phyloP scores from a whole-genome alignment of 176 grass and related monocot species.

The Aegilops bicornis region DNA sequence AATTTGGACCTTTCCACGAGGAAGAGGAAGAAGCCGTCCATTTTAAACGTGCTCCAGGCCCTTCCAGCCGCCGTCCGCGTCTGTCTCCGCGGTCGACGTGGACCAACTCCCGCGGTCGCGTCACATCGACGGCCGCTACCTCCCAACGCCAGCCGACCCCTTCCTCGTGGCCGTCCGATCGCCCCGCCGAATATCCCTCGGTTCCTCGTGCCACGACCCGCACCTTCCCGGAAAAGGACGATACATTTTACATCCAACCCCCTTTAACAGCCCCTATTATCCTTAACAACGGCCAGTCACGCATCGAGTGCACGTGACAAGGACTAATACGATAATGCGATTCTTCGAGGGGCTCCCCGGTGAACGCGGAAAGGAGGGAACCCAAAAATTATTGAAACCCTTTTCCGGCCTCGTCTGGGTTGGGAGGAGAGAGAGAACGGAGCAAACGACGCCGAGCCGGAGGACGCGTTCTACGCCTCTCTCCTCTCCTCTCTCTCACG shows the following conservation, averaged over 20 bases:
- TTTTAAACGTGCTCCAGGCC: slow-evolving; percentile 31
- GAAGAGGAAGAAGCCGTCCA: background rate
- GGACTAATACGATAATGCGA: fast-evolving
- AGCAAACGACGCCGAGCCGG: background rate
- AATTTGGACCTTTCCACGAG: background rate
- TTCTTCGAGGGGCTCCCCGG: too few relatives aligned
- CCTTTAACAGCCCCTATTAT: fast-evolving
- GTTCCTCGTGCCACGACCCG: background rate
- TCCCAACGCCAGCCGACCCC: background rate
- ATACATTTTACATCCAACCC: fast-evolving
- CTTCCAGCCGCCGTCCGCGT: slow-evolving; percentile 7
- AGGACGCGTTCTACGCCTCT: slow-evolving; percentile 45
- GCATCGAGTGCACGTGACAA: background rate
- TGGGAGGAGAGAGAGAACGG: background rate
- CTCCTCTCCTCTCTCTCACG: slow-evolving; percentile 31
- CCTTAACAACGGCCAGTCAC: fast-evolving
- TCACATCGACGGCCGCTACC: slow-evolving; percentile 16
- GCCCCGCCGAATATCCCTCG: slow-evolving; percentile 35
- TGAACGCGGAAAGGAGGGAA: background rate
- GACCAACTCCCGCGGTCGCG: background rate
- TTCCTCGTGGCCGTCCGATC: slow-evolving; percentile 30
- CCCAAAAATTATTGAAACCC: background rate
- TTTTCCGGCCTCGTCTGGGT: background rate
- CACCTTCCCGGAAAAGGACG: slow-evolving; percentile 5
- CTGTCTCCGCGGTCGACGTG: slow-evolving; percentile 21